Base-by-base conservation (phyloP, 495 filamentous ascomycete species). In the Penicillium salamii region DNA sequence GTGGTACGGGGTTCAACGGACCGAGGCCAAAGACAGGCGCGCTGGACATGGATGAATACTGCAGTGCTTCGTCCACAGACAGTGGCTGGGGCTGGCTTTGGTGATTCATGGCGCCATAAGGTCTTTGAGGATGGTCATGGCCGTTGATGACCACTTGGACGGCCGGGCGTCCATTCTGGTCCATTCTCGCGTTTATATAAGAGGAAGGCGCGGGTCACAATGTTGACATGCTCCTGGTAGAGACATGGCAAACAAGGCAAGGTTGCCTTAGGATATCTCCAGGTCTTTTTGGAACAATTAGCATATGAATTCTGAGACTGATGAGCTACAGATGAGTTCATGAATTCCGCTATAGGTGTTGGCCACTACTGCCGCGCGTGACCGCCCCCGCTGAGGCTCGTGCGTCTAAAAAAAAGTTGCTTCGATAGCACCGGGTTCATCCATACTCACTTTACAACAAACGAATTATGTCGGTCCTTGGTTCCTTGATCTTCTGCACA, bases 401-500 rank as follows among this genome's bases (percentile, higher is more conserved):
- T 69, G 69, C 63, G 34, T 38, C 48, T 32, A 66, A 62, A 60
- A 61, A 61, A 59, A 56, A 60, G 49, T 46, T 47, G 38, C 43
- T 45, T 34, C 36, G 31, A 33, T 44, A 8, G 23, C 23, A 8
- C 23, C 23, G 4, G n/a, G 23, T 8, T 26, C 23, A 26, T 8
- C 8, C 23, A 26, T 26, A 4, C 23, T 26, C 23, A 8, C 3
- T 8, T 3, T 26, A 26, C 23, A 26, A 3, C 23, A 26, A 26
- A 8, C 23, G 3, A 26, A 26, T 4, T 26, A 96, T 96, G 90
- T 84, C 92, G 49, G 82, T 85, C 8, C 88, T 96, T 52, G 92
- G 90, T 19, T 93, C 90, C 23, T 75, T 96, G 24, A 83, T 96
- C 33, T 98, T 98, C 71, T 97, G 93, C 72, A 90, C 83, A 14